Conservation (phyloP, 805 yeast genomes). For the Monosporozyma servazzii region DNA sequence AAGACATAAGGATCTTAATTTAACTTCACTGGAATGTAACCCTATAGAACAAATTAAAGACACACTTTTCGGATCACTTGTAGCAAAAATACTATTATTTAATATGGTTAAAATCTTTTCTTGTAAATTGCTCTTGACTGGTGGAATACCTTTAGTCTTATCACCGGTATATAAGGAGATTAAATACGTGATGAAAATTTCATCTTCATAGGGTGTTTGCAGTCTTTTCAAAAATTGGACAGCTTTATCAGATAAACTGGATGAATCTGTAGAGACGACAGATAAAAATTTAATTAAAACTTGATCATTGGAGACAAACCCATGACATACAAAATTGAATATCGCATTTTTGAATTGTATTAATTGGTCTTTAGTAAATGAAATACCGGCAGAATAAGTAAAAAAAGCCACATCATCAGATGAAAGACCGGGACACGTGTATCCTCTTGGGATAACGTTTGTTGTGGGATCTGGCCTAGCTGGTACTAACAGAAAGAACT, state of each 20-base stretch:
- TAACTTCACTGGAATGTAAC: slow-evolving; percentile 42
- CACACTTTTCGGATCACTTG: slow-evolving; percentile 32
- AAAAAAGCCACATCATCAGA: slow-evolving; percentile 49
- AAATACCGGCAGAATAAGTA: slow-evolving; percentile 59
- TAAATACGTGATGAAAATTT: slow-evolving; percentile 35
- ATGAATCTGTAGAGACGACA: slow-evolving; percentile 55
- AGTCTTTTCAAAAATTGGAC: slow-evolving; percentile 42
- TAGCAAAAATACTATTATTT: slow-evolving; percentile 44
- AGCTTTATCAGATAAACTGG: slow-evolving; percentile 47
- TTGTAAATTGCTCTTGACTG: slow-evolving; percentile 46
- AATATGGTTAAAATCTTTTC: slow-evolving; percentile 46
- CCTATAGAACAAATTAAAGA: slow-evolving; percentile 50
- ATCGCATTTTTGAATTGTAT: slow-evolving; percentile 34
- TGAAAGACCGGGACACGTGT: slow-evolving; percentile 57
- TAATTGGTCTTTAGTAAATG: slow-evolving; percentile 43
- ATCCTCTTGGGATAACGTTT: slow-evolving; percentile 35
- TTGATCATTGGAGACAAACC: slow-evolving; percentile 35
- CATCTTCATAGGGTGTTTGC: slow-evolving; percentile 43
- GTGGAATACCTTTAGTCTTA: slow-evolving; percentile 33
- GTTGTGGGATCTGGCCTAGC: slow-evolving; percentile 27
- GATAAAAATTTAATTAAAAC: slow-evolving; percentile 41
- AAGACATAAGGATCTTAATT: slow-evolving; percentile 48
- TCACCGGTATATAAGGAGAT: slow-evolving; percentile 46
- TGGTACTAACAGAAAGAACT: slow-evolving; percentile 51
- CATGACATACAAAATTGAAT: slow-evolving; percentile 23